These are phyloP conservation scores for Dendrobium huoshanense DNA, from an alignment of 106 monocot species.

Conservation along the genomic window DNA sequence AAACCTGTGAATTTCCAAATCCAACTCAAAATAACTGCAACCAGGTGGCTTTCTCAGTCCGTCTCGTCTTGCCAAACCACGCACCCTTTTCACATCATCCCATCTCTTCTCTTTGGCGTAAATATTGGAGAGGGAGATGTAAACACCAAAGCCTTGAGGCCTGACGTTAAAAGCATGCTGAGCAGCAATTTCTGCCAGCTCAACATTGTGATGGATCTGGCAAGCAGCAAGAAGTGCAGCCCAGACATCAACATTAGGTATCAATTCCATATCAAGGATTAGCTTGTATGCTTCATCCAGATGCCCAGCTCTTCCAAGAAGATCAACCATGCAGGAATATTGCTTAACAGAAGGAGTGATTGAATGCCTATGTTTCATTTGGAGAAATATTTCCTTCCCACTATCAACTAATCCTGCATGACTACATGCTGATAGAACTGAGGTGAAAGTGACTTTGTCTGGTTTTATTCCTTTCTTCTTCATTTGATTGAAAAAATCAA, in stretches of 20 bases:
- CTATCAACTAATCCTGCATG: constrained; percentile 55
- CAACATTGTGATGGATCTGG: constrained; percentile 62
- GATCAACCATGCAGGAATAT: constrained; percentile 66
- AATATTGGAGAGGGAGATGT: constrained; percentile 65
- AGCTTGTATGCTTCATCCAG: constrained; percentile 68
- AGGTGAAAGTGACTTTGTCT: constrained; percentile 54
- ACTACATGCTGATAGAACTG: constrained; percentile 70
- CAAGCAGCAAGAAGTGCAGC: constrained; percentile 81
- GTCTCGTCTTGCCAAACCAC: constrained; percentile 50
- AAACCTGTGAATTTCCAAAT: constrained; percentile 54
- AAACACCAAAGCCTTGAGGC: constrained; percentile 57
- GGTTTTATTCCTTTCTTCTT: constrained; percentile 30
- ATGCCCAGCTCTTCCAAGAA: constrained; percentile 60
- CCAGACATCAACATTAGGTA: constrained; percentile 47
- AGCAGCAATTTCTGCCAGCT: constrained; percentile 48
- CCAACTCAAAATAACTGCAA: constrained; percentile 46
- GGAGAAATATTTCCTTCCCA: constrained; percentile 38
- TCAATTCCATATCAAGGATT: constrained; percentile 50
- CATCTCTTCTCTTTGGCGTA: constrained; percentile 61
- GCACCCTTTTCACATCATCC: constrained; percentile 56
- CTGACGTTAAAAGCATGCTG: constrained; percentile 45
- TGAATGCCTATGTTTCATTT: constrained; percentile 53
- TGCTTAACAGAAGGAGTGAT: constrained; percentile 52
- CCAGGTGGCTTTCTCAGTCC: constrained; percentile 64
- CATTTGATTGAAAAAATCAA: constrained; percentile 69